These are phyloP conservation scores for Yamadazyma sp. DNA, from an alignment of 805 yeast genomes.

Conservation along the genomic window DNA sequence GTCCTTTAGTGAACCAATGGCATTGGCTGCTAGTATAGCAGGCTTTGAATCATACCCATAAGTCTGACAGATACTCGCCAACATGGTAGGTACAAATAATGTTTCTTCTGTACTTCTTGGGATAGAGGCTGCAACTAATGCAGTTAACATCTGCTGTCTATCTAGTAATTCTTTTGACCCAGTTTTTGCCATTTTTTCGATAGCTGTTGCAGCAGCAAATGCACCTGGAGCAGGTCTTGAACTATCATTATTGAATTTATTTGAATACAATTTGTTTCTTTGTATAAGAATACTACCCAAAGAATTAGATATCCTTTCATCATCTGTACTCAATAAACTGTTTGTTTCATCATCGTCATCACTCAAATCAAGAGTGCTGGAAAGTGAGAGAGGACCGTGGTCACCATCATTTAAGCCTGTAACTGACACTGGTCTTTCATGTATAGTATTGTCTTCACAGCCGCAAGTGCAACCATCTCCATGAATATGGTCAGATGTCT, in stretches of 20 bases:
- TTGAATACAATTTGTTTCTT: conserved; percentile 10
- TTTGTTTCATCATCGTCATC: conserved; percentile 41
- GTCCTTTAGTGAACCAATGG: conserved; percentile 68
- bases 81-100: conserved; percentile 64
- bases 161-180: conserved; percentile 21
- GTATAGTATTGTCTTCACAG: conserved; percentile 39
- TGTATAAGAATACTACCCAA: conserved; percentile 12
- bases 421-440: conserved; percentile 62
- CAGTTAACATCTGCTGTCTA: conserved; percentile 37
- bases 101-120: conserved; percentile 81
- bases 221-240: conserved; percentile 75
- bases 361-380: conserved; percentile 41
- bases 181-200: conserved; percentile 50
- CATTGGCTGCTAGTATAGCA: conserved; percentile 66
- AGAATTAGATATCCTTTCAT: conserved; percentile 16
- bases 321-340: conserved; percentile 28
- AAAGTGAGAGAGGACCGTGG: conserved; percentile 26
- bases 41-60: conserved; percentile 73
- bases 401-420: conserved; percentile 53
- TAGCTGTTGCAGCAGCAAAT: conserved; percentile 58
- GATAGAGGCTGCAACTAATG: conserved; percentile 62
- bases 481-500: conserved; percentile 17
- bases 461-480: conserved; percentile 51
- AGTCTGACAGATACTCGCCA: conserved; percentile 65
- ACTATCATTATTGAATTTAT: conserved; percentile 28